Evolutionary conservation across 2,329 filamentous ascomycete genomes (phyloP).

Genomic region (Didymella lethalis): DNA sequence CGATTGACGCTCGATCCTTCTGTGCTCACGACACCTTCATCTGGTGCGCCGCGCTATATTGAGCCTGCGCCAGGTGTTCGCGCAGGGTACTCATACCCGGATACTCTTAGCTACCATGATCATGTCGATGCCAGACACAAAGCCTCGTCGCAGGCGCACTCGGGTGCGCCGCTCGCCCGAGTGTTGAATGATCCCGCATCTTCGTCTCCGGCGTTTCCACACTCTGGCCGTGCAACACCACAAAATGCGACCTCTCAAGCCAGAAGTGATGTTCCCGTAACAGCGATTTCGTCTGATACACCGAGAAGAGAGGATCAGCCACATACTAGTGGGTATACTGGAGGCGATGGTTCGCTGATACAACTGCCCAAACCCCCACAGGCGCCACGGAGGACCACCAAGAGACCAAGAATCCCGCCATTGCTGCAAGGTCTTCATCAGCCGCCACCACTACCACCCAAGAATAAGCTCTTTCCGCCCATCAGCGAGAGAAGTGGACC

Average conservation of each 20-base stretch:
- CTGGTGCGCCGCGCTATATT: constrained; percentile 24
- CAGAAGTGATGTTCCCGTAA: constrained; percentile 39
- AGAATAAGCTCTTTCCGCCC: constrained; percentile 67
- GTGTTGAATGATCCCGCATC: constrained; percentile 43
- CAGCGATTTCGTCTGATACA: constrained; percentile 32
- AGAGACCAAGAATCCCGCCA: constrained; percentile 55
- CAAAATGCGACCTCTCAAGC: constrained; percentile 39
- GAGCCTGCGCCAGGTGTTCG: constrained; percentile 25
- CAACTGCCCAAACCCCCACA: constrained; percentile 52
- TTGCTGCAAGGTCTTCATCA: constrained; percentile 68
- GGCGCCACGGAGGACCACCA: constrained; percentile 40
- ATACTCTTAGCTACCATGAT: constrained; percentile 14
- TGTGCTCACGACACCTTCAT: constrained; percentile 17
- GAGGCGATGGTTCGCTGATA: constrained; percentile 35
- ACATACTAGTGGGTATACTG: constrained; percentile 22
- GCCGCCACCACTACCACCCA: constrained; percentile 61
- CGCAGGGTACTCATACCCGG: constrained; percentile 14
- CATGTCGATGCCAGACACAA: constrained; percentile 14
- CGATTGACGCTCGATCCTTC: constrained; percentile 27
- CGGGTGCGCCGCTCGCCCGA: constrained; percentile 47
- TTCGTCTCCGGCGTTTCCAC: constrained; percentile 16
- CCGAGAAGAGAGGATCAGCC: constrained; percentile 32
- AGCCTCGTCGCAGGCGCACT: constrained; percentile 20
- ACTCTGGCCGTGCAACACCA: constrained; percentile 19
- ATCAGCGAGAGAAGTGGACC: constrained; percentile 58